A percentile compares a stretch with the other conserved stretches of the same genome.
Evolutionary conservation across 257 asterid species (phyloP).

Genomic region (Nyctanthes arbortristis): DNA sequence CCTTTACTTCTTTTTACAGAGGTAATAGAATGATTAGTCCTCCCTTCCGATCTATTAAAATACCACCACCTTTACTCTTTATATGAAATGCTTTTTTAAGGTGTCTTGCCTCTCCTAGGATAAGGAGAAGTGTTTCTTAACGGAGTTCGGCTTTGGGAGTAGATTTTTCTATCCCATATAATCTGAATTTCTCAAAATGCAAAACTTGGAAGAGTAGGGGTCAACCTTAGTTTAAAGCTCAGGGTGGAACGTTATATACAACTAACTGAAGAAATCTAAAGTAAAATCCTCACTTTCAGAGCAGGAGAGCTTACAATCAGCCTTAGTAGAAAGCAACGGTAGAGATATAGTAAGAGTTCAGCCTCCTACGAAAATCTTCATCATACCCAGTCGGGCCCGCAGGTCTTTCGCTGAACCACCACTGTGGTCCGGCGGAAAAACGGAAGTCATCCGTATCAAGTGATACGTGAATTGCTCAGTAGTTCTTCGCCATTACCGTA

Average conservation of each 20-base stretch:
- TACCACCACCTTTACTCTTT: no score
- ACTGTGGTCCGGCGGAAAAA: slow-evolving; percentile 13
- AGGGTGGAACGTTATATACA: not conserved
- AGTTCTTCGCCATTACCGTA: slow-evolving; percentile 4
- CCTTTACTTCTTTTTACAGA: no score
- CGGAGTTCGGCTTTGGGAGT: no score
- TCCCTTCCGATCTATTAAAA: no score
- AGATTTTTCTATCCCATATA: no score
- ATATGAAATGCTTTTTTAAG: no score
- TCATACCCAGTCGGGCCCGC: not conserved
- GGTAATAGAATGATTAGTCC: no score
- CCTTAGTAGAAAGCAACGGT: not conserved
- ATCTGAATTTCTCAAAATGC: no score
- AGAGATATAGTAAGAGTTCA: not conserved
- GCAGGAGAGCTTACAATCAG: not conserved
- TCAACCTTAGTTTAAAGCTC: no score
- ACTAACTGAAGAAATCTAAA: not conserved
- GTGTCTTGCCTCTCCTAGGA: no score
- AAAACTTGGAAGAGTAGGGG: not conserved
- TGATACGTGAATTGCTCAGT: slow-evolving; percentile 18
- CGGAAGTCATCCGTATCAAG: slow-evolving; percentile 9
- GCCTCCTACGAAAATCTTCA: no score
- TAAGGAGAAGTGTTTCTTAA: no score
- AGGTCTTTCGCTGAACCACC: not conserved
- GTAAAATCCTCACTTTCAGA: not conserved